Conservation (phyloP, 768 basidiomycete species). For the Pseudohyphozyma bogoriensis region DNA sequence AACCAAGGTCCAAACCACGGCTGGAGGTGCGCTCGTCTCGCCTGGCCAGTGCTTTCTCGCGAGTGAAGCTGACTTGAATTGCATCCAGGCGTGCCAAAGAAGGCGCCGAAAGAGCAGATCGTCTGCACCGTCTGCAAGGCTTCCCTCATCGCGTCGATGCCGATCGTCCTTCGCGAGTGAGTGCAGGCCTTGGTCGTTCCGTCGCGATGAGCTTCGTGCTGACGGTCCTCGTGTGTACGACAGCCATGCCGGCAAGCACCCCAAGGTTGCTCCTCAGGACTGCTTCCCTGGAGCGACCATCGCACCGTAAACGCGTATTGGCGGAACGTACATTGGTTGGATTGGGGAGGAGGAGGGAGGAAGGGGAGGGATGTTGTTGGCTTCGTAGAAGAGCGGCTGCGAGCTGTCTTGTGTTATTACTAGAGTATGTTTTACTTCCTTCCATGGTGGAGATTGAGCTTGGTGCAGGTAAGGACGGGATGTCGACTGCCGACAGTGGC, state of each 20-base stretch:
- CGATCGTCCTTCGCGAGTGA: background rate
- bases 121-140: slow-evolving; percentile 6
- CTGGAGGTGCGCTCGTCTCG: background rate
- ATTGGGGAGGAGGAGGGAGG: too few species aligned
- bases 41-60: background rate
- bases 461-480: too few species aligned
- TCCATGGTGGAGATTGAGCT: too few species aligned
- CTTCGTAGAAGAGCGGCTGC: too few species aligned
- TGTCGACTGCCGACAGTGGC: too few species aligned
- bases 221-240: too few species aligned
- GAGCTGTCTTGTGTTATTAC: too few species aligned
- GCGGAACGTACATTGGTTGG: too few species aligned
- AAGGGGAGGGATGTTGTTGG: too few species aligned
- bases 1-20: background rate
- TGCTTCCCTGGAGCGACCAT: slow-evolving; percentile 11
- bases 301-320: slow-evolving; percentile 1
- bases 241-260: slow-evolving; percentile 5
- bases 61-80: background rate
- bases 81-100: background rate
- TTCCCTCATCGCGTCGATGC: background rate
- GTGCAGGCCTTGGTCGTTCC: too few species aligned
- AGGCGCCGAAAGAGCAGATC: background rate
- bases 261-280: slow-evolving; percentile 4
- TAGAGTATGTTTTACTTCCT: too few species aligned
- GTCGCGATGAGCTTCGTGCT: too few species aligned